Conservation (phyloP, 177 flowering plant species). For the Tripterygium wilfordii region DNA sequence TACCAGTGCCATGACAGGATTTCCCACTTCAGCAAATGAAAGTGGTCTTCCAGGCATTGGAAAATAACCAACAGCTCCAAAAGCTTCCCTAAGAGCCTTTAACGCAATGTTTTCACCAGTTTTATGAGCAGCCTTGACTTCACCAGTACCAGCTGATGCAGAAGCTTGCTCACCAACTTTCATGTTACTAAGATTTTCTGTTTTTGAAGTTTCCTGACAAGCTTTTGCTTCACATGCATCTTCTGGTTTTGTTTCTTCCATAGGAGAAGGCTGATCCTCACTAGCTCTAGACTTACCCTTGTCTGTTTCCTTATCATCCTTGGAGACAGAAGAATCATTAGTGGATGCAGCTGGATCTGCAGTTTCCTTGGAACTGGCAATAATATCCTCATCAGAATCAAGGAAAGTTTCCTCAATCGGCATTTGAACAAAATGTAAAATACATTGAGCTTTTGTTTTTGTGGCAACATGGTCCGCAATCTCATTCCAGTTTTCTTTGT, state of each 20-base stretch:
- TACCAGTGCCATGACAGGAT: constrained; percentile 97
- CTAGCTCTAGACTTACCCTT: constrained; percentile 21
- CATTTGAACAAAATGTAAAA: constrained; percentile 96
- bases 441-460: constrained; percentile 93
- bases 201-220: constrained; percentile 18
- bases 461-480: constrained; percentile 99
- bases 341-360: constrained; percentile 23
- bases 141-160: constrained; percentile 23
- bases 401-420: constrained; percentile 88
- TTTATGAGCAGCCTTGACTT: constrained; percentile 24
- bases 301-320: constrained; percentile 35
- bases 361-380: constrained; percentile 29
- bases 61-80: constrained; percentile 70
- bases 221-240: constrained; percentile 14
- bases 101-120: constrained; percentile 42
- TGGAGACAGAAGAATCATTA: constrained; percentile 28
- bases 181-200: constrained; percentile 19
- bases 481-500: constrained; percentile 93
- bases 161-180: constrained; percentile 23
- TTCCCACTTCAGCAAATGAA: constrained; percentile 86
- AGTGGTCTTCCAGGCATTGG: constrained; percentile 37
- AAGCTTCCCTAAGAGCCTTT: constrained; percentile 81
- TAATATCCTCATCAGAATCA: constrained; percentile 39
- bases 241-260: constrained; percentile 26
- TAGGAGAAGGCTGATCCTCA: constrained; percentile 36